Base-by-base conservation (phyloP, 2,329 filamentous ascomycete genomes). In the Geoglossum cookeanum region DNA sequence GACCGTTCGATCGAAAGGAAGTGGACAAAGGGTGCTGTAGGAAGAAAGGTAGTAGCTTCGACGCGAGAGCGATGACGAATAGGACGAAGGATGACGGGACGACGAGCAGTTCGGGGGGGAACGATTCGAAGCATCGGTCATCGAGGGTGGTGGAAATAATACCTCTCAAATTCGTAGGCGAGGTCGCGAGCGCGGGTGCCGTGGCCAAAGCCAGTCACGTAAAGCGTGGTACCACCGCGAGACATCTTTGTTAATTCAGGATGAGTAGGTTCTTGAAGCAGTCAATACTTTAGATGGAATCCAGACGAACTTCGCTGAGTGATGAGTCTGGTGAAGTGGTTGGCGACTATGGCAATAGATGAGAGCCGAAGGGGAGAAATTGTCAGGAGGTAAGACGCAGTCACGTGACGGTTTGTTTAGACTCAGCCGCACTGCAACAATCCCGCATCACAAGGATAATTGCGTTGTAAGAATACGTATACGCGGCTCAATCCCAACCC, bases 91-190 rank as follows among this genome's bases (percentile, higher is more conserved):
- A 48, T 44, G 55, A 48, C 30, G 42, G 27, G 55, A 57, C 42
- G 55, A 52, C 33, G 47, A 33, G 39, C 32, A 45, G 45, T 37
- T 45, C 45, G 51, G 42, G 32, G 48, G 56, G 7, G 42, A 48
- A 58, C 56, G 56, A 55, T 58, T 58, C 61, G 61, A 63, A 61
- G 62, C 66, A 67, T 68, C 64, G 68, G 73, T 73, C 72, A 74
- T 72, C 68, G 49, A 53, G 49, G 33, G 17, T 35, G 49, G 64
- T 67, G 67, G 79, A 94, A 90, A 82, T 95, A 90, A 82, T 95
- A 96, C 88, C 91, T 89, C 90, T 97, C 91, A 86, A 97, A 97
- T 80, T 97, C 91, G 86, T 94, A 96, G 78, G 91, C 89, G 72
- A 97, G 87, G 79, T 98, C 90, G 82, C 92, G 88, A 72, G 92